Evolutionary conservation across 176 grass and related monocot genomes (phyloP), one percentile per base, ranked within the genome.

Genomic region (Dactylis glomerata): DNA sequence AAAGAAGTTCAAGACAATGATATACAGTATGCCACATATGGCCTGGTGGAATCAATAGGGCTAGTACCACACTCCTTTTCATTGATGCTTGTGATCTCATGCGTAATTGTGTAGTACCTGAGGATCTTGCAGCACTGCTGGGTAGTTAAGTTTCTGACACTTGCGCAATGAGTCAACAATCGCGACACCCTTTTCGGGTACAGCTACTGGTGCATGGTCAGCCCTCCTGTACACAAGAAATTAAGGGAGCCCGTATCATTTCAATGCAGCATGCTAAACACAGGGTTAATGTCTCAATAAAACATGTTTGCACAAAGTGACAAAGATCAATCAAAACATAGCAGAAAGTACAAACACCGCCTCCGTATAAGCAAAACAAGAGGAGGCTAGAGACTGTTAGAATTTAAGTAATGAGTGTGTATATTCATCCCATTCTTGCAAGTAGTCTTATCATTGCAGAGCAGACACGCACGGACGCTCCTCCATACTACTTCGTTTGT

Each of bases 191-290:
- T 79, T 90, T 74, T 76, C 76, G 1, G 20, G 72, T 61, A 61
- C 31, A 24, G 57, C 12, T 22, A 40, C 69, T 68, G 49, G 23
- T 54, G 75, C 54, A 17, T 17, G 80, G 80, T 87, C 85, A 84
- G 88, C 61, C 65, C 40, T 85, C 77, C 83, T 81, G 81, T 74
- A 62, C 40, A 27, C 85, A 45, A 81, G 49, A 87, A 79, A 87
- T 83, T 32, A 83, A 83, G 20, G 82, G 31, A 31, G 22, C 28
- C 16, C 63, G 55, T 58, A 74, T 87, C 74, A 83, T 32, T 79
- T 6, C n/a, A 76, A 58, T 75, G 66, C 13, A 75, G 56, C 11
- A 46, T 10, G 45, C 58, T 26, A 19, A 42, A n/a, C n/a, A n/a
- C n/a, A n/a, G n/a, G n/a, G n/a, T n/a, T n/a, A n/a, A n/a, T n/a